These are phyloP conservation scores for Elasticomyces elasticus DNA, from an alignment of 495 filamentous ascomycete species.

Conservation along the genomic window DNA sequence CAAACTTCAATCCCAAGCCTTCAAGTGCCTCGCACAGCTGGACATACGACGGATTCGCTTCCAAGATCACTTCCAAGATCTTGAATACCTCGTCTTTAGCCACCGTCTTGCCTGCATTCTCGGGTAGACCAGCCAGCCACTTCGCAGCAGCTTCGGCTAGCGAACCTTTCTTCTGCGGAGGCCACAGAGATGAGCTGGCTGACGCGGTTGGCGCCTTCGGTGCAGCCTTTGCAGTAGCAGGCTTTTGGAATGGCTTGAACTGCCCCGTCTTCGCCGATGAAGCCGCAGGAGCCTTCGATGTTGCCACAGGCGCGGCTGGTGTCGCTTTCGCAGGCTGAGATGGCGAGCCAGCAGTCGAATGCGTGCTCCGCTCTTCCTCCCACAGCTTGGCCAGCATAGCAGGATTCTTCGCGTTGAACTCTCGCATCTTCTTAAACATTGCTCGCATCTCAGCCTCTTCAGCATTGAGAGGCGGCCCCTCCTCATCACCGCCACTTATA, in stretches of 20 bases:
- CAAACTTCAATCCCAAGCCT: conserved; percentile 33
- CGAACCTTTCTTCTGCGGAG: conserved; percentile 28
- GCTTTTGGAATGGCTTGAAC: background rate
- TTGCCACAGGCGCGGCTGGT: conserved; percentile 10
- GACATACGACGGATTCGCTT: conserved; percentile 41
- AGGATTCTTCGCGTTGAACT: conserved; percentile 33
- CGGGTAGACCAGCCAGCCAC: conserved; percentile 24
- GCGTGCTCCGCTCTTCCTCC: conserved; percentile 30
- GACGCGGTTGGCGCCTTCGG: background rate
- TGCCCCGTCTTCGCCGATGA: background rate
- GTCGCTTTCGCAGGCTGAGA: background rate
- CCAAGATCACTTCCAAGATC: conserved; percentile 39
- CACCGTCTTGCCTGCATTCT: conserved; percentile 23
- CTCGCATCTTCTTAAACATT: conserved; percentile 35
- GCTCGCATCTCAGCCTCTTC: conserved; percentile 27
- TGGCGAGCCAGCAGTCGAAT: conserved; percentile 11
- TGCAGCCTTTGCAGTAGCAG: background rate
- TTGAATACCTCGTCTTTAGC: conserved; percentile 28
- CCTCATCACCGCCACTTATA: background rate
- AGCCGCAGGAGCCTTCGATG: background rate
- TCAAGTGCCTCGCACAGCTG: conserved; percentile 44
- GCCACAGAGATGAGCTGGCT: conserved; percentile 29
- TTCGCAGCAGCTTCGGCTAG: conserved; percentile 25
- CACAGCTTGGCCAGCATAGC: conserved; percentile 32
- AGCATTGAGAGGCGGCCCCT: background rate